Conservation (phyloP, 768 basidiomycete species). For the Daedalea quercina region DNA sequence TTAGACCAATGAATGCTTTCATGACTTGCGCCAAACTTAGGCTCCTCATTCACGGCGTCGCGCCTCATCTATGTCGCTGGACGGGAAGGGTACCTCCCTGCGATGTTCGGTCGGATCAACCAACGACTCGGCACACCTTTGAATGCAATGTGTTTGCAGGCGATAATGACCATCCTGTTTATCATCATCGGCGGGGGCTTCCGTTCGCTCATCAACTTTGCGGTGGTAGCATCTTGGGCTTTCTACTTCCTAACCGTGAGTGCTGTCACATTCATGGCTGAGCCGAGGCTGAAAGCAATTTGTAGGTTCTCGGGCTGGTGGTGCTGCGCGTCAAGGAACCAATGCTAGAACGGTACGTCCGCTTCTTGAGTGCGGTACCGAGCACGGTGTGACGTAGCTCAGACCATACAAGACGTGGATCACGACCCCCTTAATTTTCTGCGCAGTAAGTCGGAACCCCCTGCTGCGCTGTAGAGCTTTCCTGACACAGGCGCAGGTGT, state of each 20-base stretch:
- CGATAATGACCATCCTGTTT: conserved; percentile 66
- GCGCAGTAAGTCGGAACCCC: conserved; percentile 50
- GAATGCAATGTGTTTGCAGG: conserved; percentile 81
- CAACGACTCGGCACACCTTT: conserved; percentile 73
- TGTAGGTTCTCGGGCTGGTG: conserved; percentile 79
- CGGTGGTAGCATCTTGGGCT: conserved; percentile 80
- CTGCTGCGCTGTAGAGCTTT: not conserved
- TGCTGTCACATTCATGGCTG: not conserved
- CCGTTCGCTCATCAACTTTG: conserved; percentile 82
- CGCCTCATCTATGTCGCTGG: conserved; percentile 86
- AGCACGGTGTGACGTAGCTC: conserved; percentile 5
- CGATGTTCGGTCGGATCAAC: conserved; percentile 75
- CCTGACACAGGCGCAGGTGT: conserved; percentile 47
- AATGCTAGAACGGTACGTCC: conserved; percentile 61
- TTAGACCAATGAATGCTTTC: not conserved
- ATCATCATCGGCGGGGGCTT: conserved; percentile 88
- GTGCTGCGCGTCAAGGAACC: conserved; percentile 90
- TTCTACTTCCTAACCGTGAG: conserved; percentile 82
- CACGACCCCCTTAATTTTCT: conserved; percentile 84
- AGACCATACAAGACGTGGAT: conserved; percentile 95
- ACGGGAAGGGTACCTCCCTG: conserved; percentile 81
- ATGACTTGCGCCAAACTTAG: conserved; percentile 24
- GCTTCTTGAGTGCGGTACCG: not conserved
- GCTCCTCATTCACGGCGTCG: conserved; percentile 69
- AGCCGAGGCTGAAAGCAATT: not conserved